Base-by-base conservation (phyloP, 768 basidiomycete species). In the Lactifluus piperatus region DNA sequence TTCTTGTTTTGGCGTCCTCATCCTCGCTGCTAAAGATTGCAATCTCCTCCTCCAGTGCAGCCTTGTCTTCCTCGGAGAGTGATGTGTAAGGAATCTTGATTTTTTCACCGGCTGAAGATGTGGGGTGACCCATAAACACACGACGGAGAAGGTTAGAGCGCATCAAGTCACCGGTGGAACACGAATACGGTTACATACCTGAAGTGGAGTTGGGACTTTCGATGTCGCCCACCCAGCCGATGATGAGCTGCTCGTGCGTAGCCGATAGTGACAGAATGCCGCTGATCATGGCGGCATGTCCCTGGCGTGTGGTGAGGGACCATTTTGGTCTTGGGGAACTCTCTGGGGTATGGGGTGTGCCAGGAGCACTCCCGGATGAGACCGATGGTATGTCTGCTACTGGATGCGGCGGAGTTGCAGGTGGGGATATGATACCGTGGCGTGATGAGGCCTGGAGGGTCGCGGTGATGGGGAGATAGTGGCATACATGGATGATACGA, bases 201-300 rank as follows among this genome's bases (percentile, higher is more conserved):
- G 65, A 62, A 20, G 60, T 53, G 10, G 73, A 70, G 2, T 80
- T 70, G 8, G 73, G 64, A 51, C 75, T 68, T 55, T 83, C 71
- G 64, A 98, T 80, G 64, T 97, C 93, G 39, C 95, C 95, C 0
- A 91, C 90, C 90, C 97, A 95, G 22, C 93, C 95, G 45, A 98
- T 79, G 69, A 97, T 81, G 67, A 95, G 71, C 75, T 98, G 92
- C 65, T 95, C 88, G 72, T 95, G 89, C 0, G 88, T 88, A 13
- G 83, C 75, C 3, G 85, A 79, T 36, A 99, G 81, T 11, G 87
- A 88, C 54, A 85, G 83, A 68, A 97, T 93, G 32, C 95, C 95
- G 46, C 87, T 88, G 60, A 94, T 87, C 89, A 98, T 93, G 11
- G 95, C 95, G 9, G 91, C 82, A 69, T 98, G 97, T 18, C 94